Evolutionary conservation across 345 rosid genomes (phyloP), one percentile per base, ranked within the genome.

Genomic region (Sonneratia alba): DNA sequence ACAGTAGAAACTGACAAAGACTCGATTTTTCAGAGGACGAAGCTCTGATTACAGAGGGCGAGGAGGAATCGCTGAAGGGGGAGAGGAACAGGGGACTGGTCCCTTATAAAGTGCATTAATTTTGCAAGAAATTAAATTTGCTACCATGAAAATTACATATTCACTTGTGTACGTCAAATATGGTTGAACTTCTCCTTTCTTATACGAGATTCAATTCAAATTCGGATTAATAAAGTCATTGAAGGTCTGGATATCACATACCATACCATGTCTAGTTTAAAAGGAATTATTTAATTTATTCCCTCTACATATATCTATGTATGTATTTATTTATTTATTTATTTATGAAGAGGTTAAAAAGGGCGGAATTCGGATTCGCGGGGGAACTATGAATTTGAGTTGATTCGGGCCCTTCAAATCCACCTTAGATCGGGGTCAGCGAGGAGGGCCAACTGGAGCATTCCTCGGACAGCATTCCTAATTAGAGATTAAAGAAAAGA

Each of bases 311-410:
- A 3, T 57, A 1, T 6, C 7, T n/a, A 22, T 57, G 51, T 2
- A 47, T 47, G 2, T n/a, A 11, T 55, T 0, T 53, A n/a, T 56
- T 56, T 56, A 21, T 21, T 56, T 57, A n/a, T 57, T n/a, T 57
- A n/a, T 57, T 57, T 18, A 3, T 53, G 5, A 3, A n/a, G 32
- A 57, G 63, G 63, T n/a, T 22, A 22, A 57, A 57, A 53, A 57
- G 2, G 69, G 69, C 47, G 42, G 47, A 36, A 66, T 64, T 66
- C 69, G 69, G 69, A 36, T 66, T 66, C 69, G 42, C 69, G 69
- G 69, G 40, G 69, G 21, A 66, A 14, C 36, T 57, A 57, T 66
- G 69, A 66, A 66, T 66, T 66, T 66, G 69, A 66, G 69, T 36
- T 66, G 47, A 66, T 15, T 36, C 24, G 16, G 63, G 32, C 13